phyloP scores from a whole-genome alignment of 129 eudicot species.

The Logfia minima region DNA sequence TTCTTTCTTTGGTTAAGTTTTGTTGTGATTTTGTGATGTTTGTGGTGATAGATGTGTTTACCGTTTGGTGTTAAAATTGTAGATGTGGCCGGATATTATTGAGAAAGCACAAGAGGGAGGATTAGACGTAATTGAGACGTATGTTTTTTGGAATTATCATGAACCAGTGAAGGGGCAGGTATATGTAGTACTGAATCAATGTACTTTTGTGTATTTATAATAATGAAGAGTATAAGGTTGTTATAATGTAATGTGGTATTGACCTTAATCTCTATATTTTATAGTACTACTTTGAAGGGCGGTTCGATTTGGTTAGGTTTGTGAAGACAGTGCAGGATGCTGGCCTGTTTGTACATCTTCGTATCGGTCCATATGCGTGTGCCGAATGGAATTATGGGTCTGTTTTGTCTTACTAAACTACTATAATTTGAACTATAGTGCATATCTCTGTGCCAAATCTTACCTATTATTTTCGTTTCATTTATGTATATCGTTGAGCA shows the following conservation, averaged over 20 bases:
- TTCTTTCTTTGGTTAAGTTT: not conserved
- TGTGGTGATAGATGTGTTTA: conserved; percentile 6
- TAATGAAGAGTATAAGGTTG: not conserved
- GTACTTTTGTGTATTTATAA: not conserved
- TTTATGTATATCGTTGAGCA: conserved; percentile 33
- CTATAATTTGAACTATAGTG: not conserved
- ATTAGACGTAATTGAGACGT: conserved; percentile 72
- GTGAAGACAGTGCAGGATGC: conserved; percentile 72
- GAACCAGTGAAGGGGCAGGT: conserved; percentile 85
- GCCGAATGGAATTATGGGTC: conserved; percentile 93
- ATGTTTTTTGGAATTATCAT: conserved; percentile 84
- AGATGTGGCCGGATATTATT: conserved; percentile 77
- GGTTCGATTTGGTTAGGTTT: conserved; percentile 72
- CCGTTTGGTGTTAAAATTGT: conserved; percentile 24
- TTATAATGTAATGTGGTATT: too few species aligned
- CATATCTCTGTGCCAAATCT: not conserved
- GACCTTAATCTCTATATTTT: not conserved
- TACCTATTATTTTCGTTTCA: not conserved
- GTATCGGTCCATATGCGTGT: conserved; percentile 85
- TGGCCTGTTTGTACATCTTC: conserved; percentile 73
- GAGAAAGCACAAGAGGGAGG: conserved; percentile 79
- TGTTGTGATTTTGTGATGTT: not conserved
- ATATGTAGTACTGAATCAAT: not conserved
- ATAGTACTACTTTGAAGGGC: conserved; percentile 74
- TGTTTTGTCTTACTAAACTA: conserved; percentile 16